Conservation (phyloP, 768 basidiomycete genomes). For the Calvatia gigantea region DNA sequence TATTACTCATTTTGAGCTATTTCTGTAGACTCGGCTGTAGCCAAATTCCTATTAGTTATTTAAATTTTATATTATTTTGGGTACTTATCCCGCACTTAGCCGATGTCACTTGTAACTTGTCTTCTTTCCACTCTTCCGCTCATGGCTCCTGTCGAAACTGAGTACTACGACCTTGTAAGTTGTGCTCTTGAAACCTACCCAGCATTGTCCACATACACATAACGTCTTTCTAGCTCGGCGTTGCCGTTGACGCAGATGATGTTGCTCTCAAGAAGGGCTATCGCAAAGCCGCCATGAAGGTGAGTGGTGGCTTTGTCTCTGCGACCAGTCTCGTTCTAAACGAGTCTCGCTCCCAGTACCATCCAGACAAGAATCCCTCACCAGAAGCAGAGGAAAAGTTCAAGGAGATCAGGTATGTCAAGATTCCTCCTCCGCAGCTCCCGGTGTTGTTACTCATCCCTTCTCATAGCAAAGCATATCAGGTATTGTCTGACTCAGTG, state of each 20-base stretch:
- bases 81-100: not conserved
- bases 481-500: constrained; percentile 83
- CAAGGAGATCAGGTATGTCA: constrained; percentile 84
- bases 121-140: constrained; percentile 7
- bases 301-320: constrained; percentile 28
- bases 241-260: constrained; percentile 70
- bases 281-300: constrained; percentile 91
- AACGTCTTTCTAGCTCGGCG: constrained; percentile 53
- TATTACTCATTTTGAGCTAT: not conserved
- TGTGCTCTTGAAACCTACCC: not conserved
- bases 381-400: constrained; percentile 95
- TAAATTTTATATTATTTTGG: not conserved
- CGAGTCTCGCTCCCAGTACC: constrained; percentile 51
- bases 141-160: constrained; percentile 89
- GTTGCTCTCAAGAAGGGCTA: constrained; percentile 92
- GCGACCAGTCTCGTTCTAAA: not conserved
- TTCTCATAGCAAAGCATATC: constrained; percentile 81
- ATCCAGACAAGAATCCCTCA: constrained; percentile 93
- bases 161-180: constrained; percentile 83
- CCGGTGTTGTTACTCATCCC: not conserved
- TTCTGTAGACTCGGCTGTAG: not conserved
- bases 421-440: not conserved
- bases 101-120: not conserved
- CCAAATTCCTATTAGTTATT: not conserved
- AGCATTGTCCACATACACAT: not conserved